Evolutionary conservation across 495 filamentous ascomycete genomes (phyloP).

Genomic region (Penicillium roqueforti): DNA sequence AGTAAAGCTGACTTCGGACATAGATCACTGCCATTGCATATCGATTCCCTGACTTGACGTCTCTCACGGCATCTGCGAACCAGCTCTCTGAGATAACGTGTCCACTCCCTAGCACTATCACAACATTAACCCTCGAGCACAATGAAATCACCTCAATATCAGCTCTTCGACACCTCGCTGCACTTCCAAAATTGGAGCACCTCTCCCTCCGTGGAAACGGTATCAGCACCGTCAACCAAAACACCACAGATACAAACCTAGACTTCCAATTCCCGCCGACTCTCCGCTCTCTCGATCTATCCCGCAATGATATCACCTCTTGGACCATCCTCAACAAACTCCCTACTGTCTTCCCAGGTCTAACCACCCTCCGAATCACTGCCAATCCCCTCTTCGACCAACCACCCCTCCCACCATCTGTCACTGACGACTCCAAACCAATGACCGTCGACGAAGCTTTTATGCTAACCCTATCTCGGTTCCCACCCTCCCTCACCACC

Average conservation of each 20-base stretch:
- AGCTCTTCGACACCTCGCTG: constrained; percentile 53
- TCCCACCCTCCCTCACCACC: constrained; percentile 54
- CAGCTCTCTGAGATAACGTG: constrained; percentile 33
- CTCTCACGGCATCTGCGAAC: constrained; percentile 56
- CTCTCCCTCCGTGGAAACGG: constrained; percentile 44
- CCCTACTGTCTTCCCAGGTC: constrained; percentile 59
- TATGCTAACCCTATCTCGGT: constrained; percentile 81
- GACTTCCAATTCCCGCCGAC: constrained; percentile 39
- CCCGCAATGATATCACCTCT: constrained; percentile 66
- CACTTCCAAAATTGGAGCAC: constrained; percentile 54
- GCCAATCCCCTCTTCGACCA: constrained; percentile 77
- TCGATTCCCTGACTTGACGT: constrained; percentile 58
- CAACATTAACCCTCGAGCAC: constrained; percentile 65
- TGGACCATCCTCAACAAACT: constrained; percentile 71
- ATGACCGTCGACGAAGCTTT: constrained; percentile 68
- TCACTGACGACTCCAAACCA: constrained; percentile 33
- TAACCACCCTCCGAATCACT: constrained; percentile 63
- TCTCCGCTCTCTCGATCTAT: constrained; percentile 67
- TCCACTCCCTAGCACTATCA: constrained; percentile 46
- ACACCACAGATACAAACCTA: constrained; percentile 16
- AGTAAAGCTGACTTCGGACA: constrained; percentile 4
- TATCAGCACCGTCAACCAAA: constrained; percentile 29
- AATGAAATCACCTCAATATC: constrained; percentile 64
- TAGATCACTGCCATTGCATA: constrained; percentile 37
- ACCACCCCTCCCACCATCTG: constrained; percentile 39